phyloP scores from a whole-genome alignment of 495 filamentous ascomycete species.

The Apiosordaria backusii region DNA sequence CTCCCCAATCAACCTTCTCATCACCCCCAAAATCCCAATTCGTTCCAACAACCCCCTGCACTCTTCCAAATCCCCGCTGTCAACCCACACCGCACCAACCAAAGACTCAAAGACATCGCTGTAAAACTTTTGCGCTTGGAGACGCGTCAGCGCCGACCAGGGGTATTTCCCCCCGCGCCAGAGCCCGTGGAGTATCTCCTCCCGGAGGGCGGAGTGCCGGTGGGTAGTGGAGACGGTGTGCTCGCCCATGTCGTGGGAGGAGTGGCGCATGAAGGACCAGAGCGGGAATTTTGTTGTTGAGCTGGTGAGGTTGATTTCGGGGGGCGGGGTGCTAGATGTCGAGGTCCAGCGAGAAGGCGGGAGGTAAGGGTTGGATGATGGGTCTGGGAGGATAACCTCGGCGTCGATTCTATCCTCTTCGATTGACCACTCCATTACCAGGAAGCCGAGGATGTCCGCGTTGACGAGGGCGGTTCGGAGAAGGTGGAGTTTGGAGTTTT shows the following conservation, averaged over 20 bases:
- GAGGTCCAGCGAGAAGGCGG: not conserved
- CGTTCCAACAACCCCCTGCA: conserved; percentile 59
- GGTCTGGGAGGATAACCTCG: not conserved
- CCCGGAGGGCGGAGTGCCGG: conserved; percentile 51
- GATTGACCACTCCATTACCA: conserved; percentile 58
- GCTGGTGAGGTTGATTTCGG: conserved; percentile 2
- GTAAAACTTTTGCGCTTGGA: conserved; percentile 74
- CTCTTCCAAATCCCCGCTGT: conserved; percentile 59
- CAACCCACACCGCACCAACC: conserved; percentile 82
- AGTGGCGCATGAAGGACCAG: conserved; percentile 67
- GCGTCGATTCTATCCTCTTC: conserved; percentile 32
- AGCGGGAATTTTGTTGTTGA: conserved; percentile 43
- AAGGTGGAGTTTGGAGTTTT: conserved; percentile 66
- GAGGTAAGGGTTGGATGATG: not conserved
- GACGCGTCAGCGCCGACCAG: conserved; percentile 64
- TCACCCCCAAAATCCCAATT: conserved; percentile 60
- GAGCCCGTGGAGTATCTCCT: conserved; percentile 44
- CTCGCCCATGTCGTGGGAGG: conserved; percentile 40
- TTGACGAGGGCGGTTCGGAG: conserved; percentile 77
- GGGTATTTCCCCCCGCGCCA: conserved; percentile 56
- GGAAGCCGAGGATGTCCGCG: conserved; percentile 81
- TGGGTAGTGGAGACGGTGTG: conserved; percentile 41
- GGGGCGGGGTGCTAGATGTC: conserved; percentile 7
- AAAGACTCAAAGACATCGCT: conserved; percentile 82
- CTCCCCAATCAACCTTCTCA: conserved; percentile 58